Percentiles rank a stretch among this genome's conserved stretches.
Evolutionary conservation across 2,329 filamentous ascomycete species (phyloP).

Genomic region (Aspergillus jensenii): DNA sequence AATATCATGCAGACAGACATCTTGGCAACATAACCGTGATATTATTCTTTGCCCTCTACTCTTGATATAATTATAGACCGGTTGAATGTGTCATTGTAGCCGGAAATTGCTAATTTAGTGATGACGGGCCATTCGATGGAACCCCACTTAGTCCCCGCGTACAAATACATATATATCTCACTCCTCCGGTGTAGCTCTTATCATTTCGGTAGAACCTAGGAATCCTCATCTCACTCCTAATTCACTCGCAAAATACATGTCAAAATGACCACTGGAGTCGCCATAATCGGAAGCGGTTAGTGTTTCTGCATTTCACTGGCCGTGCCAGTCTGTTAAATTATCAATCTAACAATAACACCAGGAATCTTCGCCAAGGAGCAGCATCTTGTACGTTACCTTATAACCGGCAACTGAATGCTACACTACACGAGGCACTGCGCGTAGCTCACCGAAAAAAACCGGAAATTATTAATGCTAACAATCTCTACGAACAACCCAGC

Average conservation of each 20-base stretch:
- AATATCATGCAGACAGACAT: background rate
- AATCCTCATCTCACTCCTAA: background rate
- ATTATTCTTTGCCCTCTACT: too few species aligned
- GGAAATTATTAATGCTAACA: background rate
- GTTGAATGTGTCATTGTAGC: too few species aligned
- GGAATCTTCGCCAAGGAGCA: conserved; percentile 59
- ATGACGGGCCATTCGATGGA: background rate
- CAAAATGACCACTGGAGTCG: conserved; percentile 47
- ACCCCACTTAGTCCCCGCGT: background rate
- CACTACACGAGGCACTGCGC: background rate
- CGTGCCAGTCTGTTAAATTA: background rate
- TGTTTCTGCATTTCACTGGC: background rate
- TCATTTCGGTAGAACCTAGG: background rate
- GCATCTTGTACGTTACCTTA: conserved; percentile 44
- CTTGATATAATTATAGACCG: too few species aligned
- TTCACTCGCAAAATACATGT: background rate
- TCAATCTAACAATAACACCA: conserved; percentile 14
- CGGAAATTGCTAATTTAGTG: background rate
- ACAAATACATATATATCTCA: background rate
- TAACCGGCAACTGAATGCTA: background rate
- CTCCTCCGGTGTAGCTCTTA: background rate
- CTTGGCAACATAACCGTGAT: too few species aligned
- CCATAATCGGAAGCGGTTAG: conserved; percentile 54
- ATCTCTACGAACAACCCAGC: conserved; percentile 31
- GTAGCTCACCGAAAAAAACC: too few species aligned